Conservation (phyloP, 1,284 basidiomycete species). For the Trametes polyzona region DNA sequence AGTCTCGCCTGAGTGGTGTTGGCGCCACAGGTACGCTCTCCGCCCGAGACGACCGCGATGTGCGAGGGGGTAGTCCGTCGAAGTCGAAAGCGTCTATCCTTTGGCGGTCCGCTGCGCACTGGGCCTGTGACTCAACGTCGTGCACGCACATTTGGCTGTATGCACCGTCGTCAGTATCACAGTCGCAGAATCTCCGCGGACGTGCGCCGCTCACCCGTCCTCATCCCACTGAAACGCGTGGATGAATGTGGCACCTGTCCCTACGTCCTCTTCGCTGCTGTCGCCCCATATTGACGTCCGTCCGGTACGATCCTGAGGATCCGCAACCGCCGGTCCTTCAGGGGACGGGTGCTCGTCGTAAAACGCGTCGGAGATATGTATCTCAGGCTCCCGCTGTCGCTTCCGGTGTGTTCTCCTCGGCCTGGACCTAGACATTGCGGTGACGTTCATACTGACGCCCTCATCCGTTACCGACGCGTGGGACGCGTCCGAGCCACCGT, state of each 20-base stretch:
- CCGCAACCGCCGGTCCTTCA: slow-evolving; percentile 53
- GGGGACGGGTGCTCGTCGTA: slow-evolving; percentile 60
- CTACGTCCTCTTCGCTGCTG: slow-evolving; percentile 27
- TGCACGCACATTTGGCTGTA: slow-evolving; percentile 9
- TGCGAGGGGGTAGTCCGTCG: slow-evolving; percentile 47
- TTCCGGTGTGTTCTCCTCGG: slow-evolving; percentile 12
- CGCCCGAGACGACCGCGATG: slow-evolving; percentile 7
- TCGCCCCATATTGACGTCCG: slow-evolving; percentile 26
- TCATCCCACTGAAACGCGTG: slow-evolving; percentile 52
- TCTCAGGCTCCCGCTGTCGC: slow-evolving; percentile 32
- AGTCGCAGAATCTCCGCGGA: no score
- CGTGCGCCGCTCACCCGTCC: slow-evolving; percentile 28
- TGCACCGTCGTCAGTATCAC: background rate
- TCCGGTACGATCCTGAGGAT: slow-evolving; percentile 10
- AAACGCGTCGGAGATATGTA: slow-evolving; percentile 66
- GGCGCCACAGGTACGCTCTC: background rate
- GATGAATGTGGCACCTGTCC: slow-evolving; percentile 60
- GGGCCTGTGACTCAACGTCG: slow-evolving; percentile 28
- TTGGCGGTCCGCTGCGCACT: slow-evolving; percentile 39
- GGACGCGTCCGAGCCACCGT: slow-evolving; percentile 9
- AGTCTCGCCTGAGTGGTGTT: background rate
- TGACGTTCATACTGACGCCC: slow-evolving; percentile 8
- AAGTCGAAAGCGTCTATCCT: slow-evolving; percentile 59
- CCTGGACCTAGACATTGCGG: background rate
- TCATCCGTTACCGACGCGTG: slow-evolving; percentile 15